Evolutionary conservation across 225 moss, liverwort and hornwort genomes (phyloP).

Genomic region (Rhytidiadelphus loreus): DNA sequence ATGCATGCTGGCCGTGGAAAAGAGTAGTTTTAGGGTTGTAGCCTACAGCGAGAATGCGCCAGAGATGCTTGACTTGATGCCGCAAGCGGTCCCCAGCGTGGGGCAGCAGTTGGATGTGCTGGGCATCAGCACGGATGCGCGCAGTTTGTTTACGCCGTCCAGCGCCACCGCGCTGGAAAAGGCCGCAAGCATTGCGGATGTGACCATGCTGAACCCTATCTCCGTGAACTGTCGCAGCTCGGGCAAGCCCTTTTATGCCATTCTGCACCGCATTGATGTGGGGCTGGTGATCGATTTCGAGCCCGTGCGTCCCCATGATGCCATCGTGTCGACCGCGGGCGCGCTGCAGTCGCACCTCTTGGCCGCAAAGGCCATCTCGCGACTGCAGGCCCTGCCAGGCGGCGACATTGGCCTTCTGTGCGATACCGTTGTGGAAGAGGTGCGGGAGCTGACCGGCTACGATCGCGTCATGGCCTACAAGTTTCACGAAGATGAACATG

Average conservation of each 20-base stretch:
- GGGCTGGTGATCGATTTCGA: slow-evolving; percentile 50
- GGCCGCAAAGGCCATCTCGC: slow-evolving; percentile 45
- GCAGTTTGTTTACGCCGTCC: slow-evolving; percentile 28
- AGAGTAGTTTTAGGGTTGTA: slow-evolving; percentile 52
- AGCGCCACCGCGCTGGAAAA: slow-evolving; percentile 34
- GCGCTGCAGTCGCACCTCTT: slow-evolving; percentile 42
- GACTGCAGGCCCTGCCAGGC: slow-evolving; percentile 35
- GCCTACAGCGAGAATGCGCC: slow-evolving; percentile 56
- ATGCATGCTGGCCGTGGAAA: slow-evolving; percentile 41
- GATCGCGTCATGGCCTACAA: slow-evolving; percentile 59
- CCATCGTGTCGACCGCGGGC: slow-evolving; percentile 38
- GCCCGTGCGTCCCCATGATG: slow-evolving; percentile 34
- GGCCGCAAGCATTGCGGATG: slow-evolving; percentile 24
- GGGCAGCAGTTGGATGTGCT: slow-evolving; percentile 34
- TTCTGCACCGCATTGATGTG: slow-evolving; percentile 46
- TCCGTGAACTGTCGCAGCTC: slow-evolving; percentile 49
- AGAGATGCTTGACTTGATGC: slow-evolving; percentile 54
- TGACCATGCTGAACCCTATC: slow-evolving; percentile 47
- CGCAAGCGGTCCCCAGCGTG: slow-evolving; percentile 33
- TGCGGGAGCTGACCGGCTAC: slow-evolving; percentile 45
- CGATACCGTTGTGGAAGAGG: slow-evolving; percentile 53
- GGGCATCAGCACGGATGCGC: slow-evolving; percentile 35
- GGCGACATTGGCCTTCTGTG: slow-evolving; percentile 47
- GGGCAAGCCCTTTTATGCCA: slow-evolving; percentile 50
- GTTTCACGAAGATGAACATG: slow-evolving; percentile 53